Percentiles rank a stretch among this genome's conserved stretches.
These are phyloP conservation scores for Penicillium canariense DNA, from an alignment of 495 filamentous ascomycete genomes.

Conservation along the genomic window DNA sequence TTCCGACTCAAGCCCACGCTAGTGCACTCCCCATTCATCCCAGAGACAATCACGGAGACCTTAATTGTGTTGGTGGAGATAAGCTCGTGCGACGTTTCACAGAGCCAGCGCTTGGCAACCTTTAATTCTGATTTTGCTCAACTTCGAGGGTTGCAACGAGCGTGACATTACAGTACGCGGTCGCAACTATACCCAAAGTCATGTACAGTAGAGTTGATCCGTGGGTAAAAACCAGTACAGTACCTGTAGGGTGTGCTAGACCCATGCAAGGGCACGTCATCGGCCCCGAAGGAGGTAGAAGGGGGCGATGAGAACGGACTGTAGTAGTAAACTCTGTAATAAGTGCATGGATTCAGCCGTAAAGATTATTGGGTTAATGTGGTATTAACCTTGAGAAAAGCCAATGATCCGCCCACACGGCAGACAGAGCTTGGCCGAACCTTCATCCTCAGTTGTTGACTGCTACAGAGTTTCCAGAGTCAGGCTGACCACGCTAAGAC, in stretches of 20 bases:
- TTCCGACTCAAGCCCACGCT: background rate
- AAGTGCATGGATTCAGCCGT: background rate
- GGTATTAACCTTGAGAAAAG: background rate
- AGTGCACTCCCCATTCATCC: conserved; percentile 19
- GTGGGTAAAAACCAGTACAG: background rate
- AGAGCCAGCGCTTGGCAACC: conserved; percentile 30
- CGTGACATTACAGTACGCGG: conserved; percentile 25
- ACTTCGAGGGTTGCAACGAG: conserved; percentile 21
- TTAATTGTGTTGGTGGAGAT: conserved; percentile 47
- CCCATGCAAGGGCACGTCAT: conserved; percentile 22
- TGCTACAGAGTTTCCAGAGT: background rate
- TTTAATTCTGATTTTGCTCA: conserved; percentile 19
- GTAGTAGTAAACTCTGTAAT: background rate
- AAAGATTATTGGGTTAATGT: background rate
- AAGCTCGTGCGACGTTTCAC: conserved; percentile 48
- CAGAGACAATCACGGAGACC: conserved; percentile 22
- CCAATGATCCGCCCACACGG: background rate
- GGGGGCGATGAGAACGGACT: background rate
- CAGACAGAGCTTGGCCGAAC: background rate
- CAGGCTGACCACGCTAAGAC: background rate
- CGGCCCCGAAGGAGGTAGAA: background rate
- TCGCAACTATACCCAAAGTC: conserved; percentile 20
- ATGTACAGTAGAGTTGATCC: conserved; percentile 22
- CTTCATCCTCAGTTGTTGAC: background rate
- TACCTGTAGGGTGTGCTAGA: conserved; percentile 1